phyloP scores from a whole-genome alignment of 164 flowering plant species.

The Protea cynaroides region DNA sequence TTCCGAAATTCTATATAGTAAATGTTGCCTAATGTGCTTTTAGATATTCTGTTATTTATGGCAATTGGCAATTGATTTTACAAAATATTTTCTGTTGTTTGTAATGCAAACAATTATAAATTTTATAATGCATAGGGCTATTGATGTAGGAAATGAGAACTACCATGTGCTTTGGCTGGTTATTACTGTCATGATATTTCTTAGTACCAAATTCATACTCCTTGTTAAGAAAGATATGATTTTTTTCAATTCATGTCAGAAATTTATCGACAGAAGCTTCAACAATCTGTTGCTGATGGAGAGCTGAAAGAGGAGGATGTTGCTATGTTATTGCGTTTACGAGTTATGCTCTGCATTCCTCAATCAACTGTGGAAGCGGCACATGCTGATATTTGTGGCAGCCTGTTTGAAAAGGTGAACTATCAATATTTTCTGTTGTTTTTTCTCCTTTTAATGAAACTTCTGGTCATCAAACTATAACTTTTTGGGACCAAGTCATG shows the following conservation, averaged over 20 bases:
- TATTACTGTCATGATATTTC: background rate
- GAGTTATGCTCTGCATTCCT: conserved; percentile 91
- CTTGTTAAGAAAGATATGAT: background rate
- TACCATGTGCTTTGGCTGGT: background rate
- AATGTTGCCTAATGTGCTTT: too few relatives aligned
- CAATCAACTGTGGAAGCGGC: conserved; percentile 86
- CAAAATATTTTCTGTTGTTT: too few relatives aligned
- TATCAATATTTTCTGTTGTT: background rate
- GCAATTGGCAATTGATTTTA: too few relatives aligned
- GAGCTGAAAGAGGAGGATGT: conserved; percentile 78
- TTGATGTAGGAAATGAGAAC: background rate
- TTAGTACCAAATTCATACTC: too few relatives aligned
- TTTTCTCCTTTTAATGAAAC: background rate
- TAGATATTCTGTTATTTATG: too few relatives aligned
- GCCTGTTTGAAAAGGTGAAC: conserved; percentile 87
- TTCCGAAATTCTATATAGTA: too few relatives aligned
- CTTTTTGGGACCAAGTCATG: too few relatives aligned
- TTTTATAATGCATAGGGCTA: background rate
- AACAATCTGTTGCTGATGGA: conserved; percentile 70
- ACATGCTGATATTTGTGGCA: conserved; percentile 92
- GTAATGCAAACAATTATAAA: too few relatives aligned
- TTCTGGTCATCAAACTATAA: background rate
- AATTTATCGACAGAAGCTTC: conserved; percentile 91
- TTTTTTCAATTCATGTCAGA: conserved; percentile 35
- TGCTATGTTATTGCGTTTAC: conserved; percentile 56